Evolutionary conservation across 176 grass and related monocot species (phyloP).

Genomic region (Phoenix dactylifera): DNA sequence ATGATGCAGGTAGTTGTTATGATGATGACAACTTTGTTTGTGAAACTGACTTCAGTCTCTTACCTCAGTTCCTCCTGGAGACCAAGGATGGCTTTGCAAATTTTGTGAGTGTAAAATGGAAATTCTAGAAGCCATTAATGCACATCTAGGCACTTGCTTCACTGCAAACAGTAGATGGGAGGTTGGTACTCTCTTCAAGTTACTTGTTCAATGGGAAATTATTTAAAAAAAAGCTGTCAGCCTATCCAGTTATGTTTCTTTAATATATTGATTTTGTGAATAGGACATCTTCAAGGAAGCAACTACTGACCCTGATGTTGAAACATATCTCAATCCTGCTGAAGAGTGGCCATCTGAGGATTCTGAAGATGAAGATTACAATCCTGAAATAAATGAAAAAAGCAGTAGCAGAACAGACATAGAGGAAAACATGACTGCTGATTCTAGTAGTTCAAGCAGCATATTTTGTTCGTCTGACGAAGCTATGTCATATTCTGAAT

Average conservation of each 20-base stretch:
- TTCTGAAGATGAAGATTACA: slow-evolving; percentile 95
- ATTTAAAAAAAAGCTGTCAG: neutral
- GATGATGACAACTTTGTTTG: slow-evolving; percentile 5
- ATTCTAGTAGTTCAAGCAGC: slow-evolving; percentile 54
- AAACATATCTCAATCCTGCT: slow-evolving; percentile 17
- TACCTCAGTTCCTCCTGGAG: slow-evolving; percentile 33
- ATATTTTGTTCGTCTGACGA: slow-evolving; percentile 54
- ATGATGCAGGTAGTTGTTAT: no score
- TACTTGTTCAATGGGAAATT: slow-evolving; percentile 5
- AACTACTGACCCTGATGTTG: slow-evolving; percentile 28
- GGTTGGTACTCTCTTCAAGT: slow-evolving; percentile 29
- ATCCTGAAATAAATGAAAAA: slow-evolving; percentile 58
- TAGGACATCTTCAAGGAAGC: slow-evolving; percentile 89
- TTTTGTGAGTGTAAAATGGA: slow-evolving; percentile 66
- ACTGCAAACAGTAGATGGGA: slow-evolving; percentile 33
- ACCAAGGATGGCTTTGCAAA: slow-evolving; percentile 75
- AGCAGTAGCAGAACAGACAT: slow-evolving; percentile 32
- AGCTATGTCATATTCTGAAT: slow-evolving; percentile 48
- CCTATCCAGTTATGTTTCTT: no score
- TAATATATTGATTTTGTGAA: no score
- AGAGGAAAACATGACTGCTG: slow-evolving; percentile 41
- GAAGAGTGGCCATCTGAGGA: slow-evolving; percentile 96
- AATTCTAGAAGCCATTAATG: slow-evolving; percentile 88
- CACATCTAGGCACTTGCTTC: slow-evolving; percentile 73
- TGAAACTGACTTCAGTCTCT: slow-evolving; percentile 14